Evolutionary conservation across 2,329 filamentous ascomycete genomes (phyloP).

Genomic region (Claviceps lovelessii): DNA sequence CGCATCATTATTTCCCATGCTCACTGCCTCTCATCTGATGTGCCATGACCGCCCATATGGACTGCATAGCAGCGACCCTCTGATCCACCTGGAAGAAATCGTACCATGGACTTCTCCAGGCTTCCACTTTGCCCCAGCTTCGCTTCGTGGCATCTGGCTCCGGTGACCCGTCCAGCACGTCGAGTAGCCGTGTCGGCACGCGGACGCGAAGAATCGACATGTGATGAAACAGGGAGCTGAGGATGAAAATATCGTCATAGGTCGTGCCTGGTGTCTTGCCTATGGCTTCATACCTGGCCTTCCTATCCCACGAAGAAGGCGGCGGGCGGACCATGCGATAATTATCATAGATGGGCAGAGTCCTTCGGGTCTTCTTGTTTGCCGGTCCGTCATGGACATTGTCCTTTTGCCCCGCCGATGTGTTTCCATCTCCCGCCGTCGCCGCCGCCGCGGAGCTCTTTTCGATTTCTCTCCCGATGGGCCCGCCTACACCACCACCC

Average conservation of each 20-base stretch:
- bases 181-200: conserved; percentile 39
- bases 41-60: conserved; percentile 45
- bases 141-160: conserved; percentile 19
- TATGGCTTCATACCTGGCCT: conserved; percentile 42
- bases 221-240: conserved; percentile 49
- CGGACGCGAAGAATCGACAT: conserved; percentile 42
- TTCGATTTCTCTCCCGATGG: conserved; percentile 47
- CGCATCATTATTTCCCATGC: background rate
- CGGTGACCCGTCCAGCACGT: conserved; percentile 34
- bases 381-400: conserved; percentile 12
- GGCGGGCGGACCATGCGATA: conserved; percentile 49
- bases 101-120: conserved; percentile 47
- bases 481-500: conserved; percentile 48
- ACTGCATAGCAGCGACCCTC: conserved; percentile 39
- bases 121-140: conserved; percentile 38
- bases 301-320: conserved; percentile 44
- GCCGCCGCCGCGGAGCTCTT: conserved; percentile 27
- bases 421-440: conserved; percentile 32
- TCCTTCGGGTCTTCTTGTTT: conserved; percentile 38
- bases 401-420: conserved; percentile 12
- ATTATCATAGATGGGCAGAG: conserved; percentile 44
- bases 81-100: conserved; percentile 43
- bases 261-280: conserved; percentile 32
- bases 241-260: conserved; percentile 47
- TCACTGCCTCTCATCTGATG: conserved; percentile 40